Base-by-base conservation (phyloP, 139 green algal genomes). In the Choricystis sp. region DNA sequence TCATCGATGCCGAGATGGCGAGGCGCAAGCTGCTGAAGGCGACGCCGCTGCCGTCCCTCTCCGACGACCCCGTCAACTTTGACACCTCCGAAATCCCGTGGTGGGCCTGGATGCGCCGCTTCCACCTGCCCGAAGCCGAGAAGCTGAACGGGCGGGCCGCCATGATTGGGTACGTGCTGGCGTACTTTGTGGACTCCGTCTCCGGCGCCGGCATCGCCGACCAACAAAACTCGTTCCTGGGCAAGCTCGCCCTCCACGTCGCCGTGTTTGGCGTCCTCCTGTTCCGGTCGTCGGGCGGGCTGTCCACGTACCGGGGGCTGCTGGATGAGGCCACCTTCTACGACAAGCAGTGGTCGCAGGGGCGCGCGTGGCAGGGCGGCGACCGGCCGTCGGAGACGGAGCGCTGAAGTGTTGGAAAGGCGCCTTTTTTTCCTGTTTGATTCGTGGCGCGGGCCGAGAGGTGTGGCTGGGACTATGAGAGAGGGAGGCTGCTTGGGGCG, bases 61-160 rank as follows among this genome's bases (percentile, higher is more conserved):
- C 91, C 60, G 86, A 94, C 65, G 89, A 96, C 28, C 82, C 85
- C 0, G 89, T 96, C 30, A 57, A 83, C 55, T 96, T 95, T 71
- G 89, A 96, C 80, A 96, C 89, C 25, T 59, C 40, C 31, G 84
- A 94, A 72, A 91, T 96, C 70, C 89, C 89, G 22, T 95, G 86
- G 89, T 95, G 85, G 86, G 89, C 87, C 19, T 96, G 89, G 89
- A 84, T 96, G 58, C 75, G 74, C 67, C 81, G 89, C 61, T 96
- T 96, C 85, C 89, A 96, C 74, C 80, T 96, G 60, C 88, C 88
- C 28, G 88, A 95, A 83, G 89, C 89, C 48, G 89, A 96, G 78
- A 95, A 94, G 81, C 78, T 95, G 0, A 96, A 96, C 68, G 89
- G 89, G 21, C 77, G 89, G n/a, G 89, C 89, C 14, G 84, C 83